Evolutionary conservation across 192 early-diverging fungal species (phyloP).

Genomic region (Linnemannia hyalina): DNA sequence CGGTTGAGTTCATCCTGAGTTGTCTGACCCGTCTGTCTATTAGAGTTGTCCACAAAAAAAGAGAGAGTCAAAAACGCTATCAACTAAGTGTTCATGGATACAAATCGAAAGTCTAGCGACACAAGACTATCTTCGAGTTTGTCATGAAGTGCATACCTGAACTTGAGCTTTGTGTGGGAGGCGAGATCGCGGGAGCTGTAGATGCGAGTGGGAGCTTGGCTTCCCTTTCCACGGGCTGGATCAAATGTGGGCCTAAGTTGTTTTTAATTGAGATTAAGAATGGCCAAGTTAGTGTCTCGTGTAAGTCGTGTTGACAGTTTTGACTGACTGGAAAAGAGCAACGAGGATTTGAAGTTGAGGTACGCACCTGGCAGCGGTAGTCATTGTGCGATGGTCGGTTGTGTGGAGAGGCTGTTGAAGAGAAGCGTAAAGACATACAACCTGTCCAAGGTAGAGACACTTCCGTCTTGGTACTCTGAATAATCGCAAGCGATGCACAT

Average conservation of each 20-base stretch:
- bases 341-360: background rate
- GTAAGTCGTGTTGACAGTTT: background rate
- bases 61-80: background rate
- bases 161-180: slow-evolving; percentile 84
- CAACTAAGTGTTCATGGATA: background rate
- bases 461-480: background rate
- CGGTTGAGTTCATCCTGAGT: slow-evolving; percentile 67
- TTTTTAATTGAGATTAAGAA: background rate
- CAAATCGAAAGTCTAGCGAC: background rate
- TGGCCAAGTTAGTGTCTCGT: background rate
- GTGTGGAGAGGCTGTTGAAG: background rate
- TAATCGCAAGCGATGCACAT: background rate
- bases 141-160: slow-evolving; percentile 54
- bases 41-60: background rate
- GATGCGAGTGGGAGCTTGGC: slow-evolving; percentile 71
- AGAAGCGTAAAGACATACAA: background rate
- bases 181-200: slow-evolving; percentile 79
- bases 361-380: slow-evolving; percentile 57
- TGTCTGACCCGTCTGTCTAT: slow-evolving; percentile 77
- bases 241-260: slow-evolving; percentile 77
- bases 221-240: slow-evolving; percentile 78
- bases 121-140: background rate
- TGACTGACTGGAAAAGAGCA: background rate
- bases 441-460: background rate
- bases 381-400: slow-evolving; percentile 32